phyloP scores from a whole-genome alignment of 176 grass and related monocot species.

The Musa schizocarpa region DNA sequence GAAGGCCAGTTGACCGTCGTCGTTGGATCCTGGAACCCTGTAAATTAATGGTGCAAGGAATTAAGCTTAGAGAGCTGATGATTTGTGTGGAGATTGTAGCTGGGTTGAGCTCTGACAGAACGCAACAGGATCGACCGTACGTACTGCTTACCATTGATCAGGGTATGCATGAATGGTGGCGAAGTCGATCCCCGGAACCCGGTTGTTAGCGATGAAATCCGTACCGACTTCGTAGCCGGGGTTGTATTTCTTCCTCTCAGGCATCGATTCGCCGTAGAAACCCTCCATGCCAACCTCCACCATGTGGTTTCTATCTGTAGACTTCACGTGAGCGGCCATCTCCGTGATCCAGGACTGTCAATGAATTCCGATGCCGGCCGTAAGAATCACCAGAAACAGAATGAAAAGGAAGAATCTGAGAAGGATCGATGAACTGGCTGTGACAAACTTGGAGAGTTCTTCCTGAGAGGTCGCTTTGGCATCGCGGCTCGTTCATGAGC shows the following conservation, averaged over 20 bases:
- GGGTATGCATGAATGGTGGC: slow-evolving; percentile 22
- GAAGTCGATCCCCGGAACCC: slow-evolving; percentile 11
- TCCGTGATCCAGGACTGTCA: slow-evolving; percentile 15
- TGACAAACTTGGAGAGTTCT: background rate
- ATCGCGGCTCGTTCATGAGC: slow-evolving; percentile 21
- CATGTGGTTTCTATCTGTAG: slow-evolving; percentile 10
- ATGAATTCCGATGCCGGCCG: background rate
- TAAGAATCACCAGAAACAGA: too few relatives aligned
- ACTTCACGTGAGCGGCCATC: slow-evolving; percentile 18
- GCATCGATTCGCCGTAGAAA: slow-evolving; percentile 16
- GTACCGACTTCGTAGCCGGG: background rate
- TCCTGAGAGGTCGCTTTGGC: slow-evolving; percentile 11
- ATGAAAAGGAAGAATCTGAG: background rate
- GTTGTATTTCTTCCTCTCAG: slow-evolving; percentile 2
- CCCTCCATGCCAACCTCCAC: slow-evolving; percentile 15
- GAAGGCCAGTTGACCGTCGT: slow-evolving; percentile 6
- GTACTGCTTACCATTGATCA: background rate
- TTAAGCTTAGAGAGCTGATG: too few relatives aligned
- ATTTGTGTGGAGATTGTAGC: background rate
- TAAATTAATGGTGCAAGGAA: too few relatives aligned
- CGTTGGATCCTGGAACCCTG: background rate
- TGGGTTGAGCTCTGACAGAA: too few relatives aligned
- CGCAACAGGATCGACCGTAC: too few relatives aligned
- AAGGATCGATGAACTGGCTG: too few relatives aligned
- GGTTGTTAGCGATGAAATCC: slow-evolving; percentile 18